Evolutionary conservation across 1,284 basidiomycete genomes (phyloP).

Genomic region (Pseudomicrostroma phylloplanum): DNA sequence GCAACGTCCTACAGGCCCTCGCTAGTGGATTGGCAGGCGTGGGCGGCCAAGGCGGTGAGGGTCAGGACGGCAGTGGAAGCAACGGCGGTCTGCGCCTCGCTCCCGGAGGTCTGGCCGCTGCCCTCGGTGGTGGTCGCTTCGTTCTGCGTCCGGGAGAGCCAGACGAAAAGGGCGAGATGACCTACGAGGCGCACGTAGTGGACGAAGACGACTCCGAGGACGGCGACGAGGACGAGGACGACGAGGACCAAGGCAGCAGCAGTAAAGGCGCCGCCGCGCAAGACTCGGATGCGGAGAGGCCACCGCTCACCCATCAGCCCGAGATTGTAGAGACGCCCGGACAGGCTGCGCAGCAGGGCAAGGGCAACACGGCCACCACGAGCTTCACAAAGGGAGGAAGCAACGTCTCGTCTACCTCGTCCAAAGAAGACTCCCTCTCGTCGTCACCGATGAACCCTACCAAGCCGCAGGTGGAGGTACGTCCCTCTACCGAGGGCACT

Average conservation of each 20-base stretch:
- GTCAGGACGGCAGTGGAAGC: neutral
- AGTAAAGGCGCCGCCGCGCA: neutral
- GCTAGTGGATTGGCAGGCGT: slow-evolving; percentile 38
- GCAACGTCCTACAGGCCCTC: slow-evolving; percentile 42
- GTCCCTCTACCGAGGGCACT: slow-evolving; percentile 5
- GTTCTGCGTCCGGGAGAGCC: slow-evolving; percentile 39
- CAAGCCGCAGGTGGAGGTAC: neutral
- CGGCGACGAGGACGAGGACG: slow-evolving; percentile 18
- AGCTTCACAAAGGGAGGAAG: neutral
- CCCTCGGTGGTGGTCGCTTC: slow-evolving; percentile 40
- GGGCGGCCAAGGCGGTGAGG: slow-evolving; percentile 27
- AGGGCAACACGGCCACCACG: neutral
- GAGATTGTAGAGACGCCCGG: slow-evolving; percentile 32
- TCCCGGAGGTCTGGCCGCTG: slow-evolving; percentile 33
- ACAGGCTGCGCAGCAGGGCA: slow-evolving; percentile 2
- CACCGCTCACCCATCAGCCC: slow-evolving; percentile 22
- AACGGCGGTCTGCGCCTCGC: slow-evolving; percentile 8
- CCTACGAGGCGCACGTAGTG: slow-evolving; percentile 44
- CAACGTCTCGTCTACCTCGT: neutral
- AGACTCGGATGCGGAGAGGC: slow-evolving; percentile 7
- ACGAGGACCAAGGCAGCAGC: slow-evolving; percentile 15
- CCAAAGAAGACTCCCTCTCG: neutral
- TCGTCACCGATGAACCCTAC: neutral
- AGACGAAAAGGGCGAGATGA: slow-evolving; percentile 34
- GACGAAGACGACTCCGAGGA: slow-evolving; percentile 29